These are phyloP conservation scores for Aspergillus ruber DNA, from an alignment of 2,329 filamentous ascomycete species.

Conservation along the genomic window DNA sequence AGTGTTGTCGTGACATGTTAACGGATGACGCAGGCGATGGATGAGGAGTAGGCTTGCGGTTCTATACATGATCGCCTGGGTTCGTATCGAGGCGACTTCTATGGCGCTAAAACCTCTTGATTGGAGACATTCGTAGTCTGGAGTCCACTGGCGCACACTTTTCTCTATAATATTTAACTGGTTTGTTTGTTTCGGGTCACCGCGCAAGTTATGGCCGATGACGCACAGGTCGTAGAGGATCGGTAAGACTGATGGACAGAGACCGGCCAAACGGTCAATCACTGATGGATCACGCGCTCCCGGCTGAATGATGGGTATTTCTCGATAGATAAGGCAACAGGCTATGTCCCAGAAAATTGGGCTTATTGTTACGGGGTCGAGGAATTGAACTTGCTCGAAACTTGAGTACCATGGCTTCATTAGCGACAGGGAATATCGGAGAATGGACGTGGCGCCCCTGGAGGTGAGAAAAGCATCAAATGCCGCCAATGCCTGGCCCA, in stretches of 20 bases:
- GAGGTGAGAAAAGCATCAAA: constrained; percentile 12
- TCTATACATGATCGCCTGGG: constrained; percentile 5
- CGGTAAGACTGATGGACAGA: constrained; percentile 5
- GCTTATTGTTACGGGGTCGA: constrained; percentile 3
- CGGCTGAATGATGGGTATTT: constrained; percentile 4
- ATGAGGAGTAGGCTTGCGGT: constrained; percentile 3
- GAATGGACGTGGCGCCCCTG: constrained; percentile 8
- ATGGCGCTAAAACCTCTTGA: background rate
- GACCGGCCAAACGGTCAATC: constrained; percentile 4
- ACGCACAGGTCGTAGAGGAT: constrained; percentile 6
- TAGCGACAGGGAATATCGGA: constrained; percentile 12
- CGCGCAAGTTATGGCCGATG: background rate
- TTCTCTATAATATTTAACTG: background rate
- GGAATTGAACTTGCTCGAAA: background rate
- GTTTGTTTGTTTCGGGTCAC: background rate
- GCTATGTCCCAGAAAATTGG: constrained; percentile 4
- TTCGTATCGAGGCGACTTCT: constrained; percentile 3
- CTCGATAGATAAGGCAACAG: constrained; percentile 2
- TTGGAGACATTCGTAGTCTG: background rate
- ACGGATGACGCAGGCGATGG: constrained; percentile 4
- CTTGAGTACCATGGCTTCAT: constrained; percentile 2
- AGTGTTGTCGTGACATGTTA: background rate
- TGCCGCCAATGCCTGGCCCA: constrained; percentile 11
- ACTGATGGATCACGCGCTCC: background rate
- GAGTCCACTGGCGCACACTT: constrained; percentile 1